phyloP scores from a whole-genome alignment of 192 early-diverging fungal species.

The Umbelopsis sp. region DNA sequence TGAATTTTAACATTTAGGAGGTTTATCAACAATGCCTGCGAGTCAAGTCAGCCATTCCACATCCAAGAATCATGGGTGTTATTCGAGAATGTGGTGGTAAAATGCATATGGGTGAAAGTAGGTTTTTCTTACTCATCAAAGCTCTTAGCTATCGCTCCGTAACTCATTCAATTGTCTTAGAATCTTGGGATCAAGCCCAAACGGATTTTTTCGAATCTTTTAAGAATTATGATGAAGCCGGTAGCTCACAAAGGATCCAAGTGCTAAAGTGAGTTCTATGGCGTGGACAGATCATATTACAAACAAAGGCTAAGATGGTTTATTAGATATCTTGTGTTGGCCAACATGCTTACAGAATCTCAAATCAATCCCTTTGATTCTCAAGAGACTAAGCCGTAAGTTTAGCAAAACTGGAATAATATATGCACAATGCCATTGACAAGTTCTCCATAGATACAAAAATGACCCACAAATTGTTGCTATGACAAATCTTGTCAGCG shows the following conservation, averaged over 20 bases:
- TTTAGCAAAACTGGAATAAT: neutral
- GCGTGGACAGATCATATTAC: neutral
- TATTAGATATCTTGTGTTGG: slow-evolving; percentile 82
- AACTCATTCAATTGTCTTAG: slow-evolving; percentile 32
- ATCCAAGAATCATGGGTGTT: slow-evolving; percentile 95
- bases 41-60: slow-evolving; percentile 93
- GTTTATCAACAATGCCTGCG: slow-evolving; percentile 87
- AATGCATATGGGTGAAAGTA: slow-evolving; percentile 95
- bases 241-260: slow-evolving; percentile 87
- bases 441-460: slow-evolving; percentile 67
- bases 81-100: slow-evolving; percentile 98
- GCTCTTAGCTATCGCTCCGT: neutral
- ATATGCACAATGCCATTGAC: neutral
- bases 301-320: no score
- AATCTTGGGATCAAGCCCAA: slow-evolving; percentile 91
- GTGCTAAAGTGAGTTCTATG: slow-evolving; percentile 73
- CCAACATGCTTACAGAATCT: slow-evolving; percentile 95
- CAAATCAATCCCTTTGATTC: slow-evolving; percentile 97
- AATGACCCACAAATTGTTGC: slow-evolving; percentile 89
- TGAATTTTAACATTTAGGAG: slow-evolving; percentile 37
- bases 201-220: slow-evolving; percentile 97
- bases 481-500: slow-evolving; percentile 91
- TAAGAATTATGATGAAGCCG: slow-evolving; percentile 98
- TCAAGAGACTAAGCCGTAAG: slow-evolving; percentile 92
- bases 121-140: slow-evolving; percentile 15